Percentiles rank a stretch among this genome's conserved stretches.
Evolutionary conservation across 2,329 filamentous ascomycete species (phyloP).

Genomic region (Epicoccum sorghinum): DNA sequence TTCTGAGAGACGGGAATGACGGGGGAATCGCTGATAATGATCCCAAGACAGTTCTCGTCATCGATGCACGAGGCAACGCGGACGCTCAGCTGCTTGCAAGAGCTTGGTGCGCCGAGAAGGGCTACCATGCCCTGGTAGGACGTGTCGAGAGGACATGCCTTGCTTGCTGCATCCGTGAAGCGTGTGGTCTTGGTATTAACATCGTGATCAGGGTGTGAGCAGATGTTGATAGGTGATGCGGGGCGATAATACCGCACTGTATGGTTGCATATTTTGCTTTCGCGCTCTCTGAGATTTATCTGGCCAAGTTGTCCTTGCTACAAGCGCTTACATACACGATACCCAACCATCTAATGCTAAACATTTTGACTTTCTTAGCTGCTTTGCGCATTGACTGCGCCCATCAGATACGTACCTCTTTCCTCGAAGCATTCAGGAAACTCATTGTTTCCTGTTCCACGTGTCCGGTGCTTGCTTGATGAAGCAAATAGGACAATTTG

Average conservation of each 20-base stretch:
- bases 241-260: not conserved
- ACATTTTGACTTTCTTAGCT: not conserved
- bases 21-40: slow-evolving; percentile 22
- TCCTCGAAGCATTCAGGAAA: too few species aligned
- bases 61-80: slow-evolving; percentile 63
- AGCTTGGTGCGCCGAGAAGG: slow-evolving; percentile 74
- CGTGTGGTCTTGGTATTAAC: slow-evolving; percentile 71
- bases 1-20: slow-evolving; percentile 14
- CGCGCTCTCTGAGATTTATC: not conserved
- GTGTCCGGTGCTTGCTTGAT: too few species aligned
- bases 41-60: slow-evolving; percentile 46
- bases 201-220: slow-evolving; percentile 60
- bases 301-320: not conserved
- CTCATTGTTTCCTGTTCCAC: too few species aligned
- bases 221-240: not conserved
- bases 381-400: too few species aligned
- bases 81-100: slow-evolving; percentile 73
- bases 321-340: slow-evolving; percentile 3
- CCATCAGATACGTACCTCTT: too few species aligned
- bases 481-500: too few species aligned
- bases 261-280: not conserved
- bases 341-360: slow-evolving; percentile 1
- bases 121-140: slow-evolving; percentile 75
- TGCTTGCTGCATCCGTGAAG: slow-evolving; percentile 76
- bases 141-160: slow-evolving; percentile 71